These are phyloP conservation scores for Penicillium sclerotiorum DNA, from an alignment of 2,329 filamentous ascomycete genomes.

Conservation along the genomic window DNA sequence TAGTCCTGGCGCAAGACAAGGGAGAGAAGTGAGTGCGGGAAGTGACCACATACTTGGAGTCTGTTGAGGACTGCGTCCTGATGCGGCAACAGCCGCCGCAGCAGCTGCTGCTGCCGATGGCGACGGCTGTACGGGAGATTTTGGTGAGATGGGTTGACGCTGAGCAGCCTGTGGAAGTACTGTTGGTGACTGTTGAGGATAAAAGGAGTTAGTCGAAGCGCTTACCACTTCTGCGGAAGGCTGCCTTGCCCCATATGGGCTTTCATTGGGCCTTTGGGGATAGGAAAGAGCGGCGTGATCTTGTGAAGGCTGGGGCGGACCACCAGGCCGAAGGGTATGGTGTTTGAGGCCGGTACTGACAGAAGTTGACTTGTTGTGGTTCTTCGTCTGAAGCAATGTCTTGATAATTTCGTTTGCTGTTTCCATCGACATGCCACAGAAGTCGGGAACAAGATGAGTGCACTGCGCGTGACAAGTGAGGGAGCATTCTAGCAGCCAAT, in stretches of 20 bases:
- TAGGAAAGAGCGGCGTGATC: constrained; percentile 42
- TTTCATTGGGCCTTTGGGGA: constrained; percentile 39
- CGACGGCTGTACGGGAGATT: constrained; percentile 51
- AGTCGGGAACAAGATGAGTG: constrained; percentile 94
- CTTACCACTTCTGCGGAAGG: constrained; percentile 46
- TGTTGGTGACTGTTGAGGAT: constrained; percentile 50
- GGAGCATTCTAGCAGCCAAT: constrained; percentile 68
- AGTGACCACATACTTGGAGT: constrained; percentile 36
- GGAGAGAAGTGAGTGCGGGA: neutral
- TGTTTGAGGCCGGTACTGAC: constrained; percentile 61
- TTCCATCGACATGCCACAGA: constrained; percentile 99
- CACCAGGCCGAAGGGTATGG: constrained; percentile 64
- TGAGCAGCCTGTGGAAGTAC: constrained; percentile 27
- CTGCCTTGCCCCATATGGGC: constrained; percentile 39
- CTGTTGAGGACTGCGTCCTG: constrained; percentile 49
- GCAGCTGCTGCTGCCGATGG: constrained; percentile 25
- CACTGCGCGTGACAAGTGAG: constrained; percentile 91
- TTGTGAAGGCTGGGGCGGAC: constrained; percentile 46
- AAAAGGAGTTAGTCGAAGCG: constrained; percentile 46
- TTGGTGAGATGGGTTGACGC: constrained; percentile 50
- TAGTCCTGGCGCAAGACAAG: no score
- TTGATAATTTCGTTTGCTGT: constrained; percentile 91
- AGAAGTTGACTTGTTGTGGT: constrained; percentile 62
- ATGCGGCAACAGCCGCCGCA: constrained; percentile 53
- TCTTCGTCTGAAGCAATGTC: constrained; percentile 79